phyloP scores from a whole-genome alignment of 2,329 filamentous ascomycete genomes.

The Pseudohalonectria lignicola region DNA sequence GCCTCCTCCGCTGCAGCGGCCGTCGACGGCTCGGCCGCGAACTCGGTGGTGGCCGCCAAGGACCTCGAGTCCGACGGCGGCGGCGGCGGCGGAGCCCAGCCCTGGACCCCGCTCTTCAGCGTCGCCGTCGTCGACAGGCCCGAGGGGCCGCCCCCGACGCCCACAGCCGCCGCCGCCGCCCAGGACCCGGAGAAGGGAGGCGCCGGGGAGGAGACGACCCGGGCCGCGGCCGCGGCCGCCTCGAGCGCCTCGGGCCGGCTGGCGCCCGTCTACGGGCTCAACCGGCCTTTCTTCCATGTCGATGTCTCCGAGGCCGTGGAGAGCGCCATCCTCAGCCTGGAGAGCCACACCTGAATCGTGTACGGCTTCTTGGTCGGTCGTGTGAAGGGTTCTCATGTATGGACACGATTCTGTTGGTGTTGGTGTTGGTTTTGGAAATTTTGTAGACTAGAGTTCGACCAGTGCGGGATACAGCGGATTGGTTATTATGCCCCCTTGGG shows the following conservation, averaged over 20 bases:
- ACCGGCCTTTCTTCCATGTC: slow-evolving; percentile 36
- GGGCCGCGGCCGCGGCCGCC: neutral
- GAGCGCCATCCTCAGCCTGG: slow-evolving; percentile 13
- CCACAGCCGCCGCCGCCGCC: too few species aligned
- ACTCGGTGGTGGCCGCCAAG: neutral
- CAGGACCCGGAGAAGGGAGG: neutral
- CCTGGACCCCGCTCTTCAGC: slow-evolving; percentile 2
- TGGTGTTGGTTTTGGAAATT: too few species aligned
- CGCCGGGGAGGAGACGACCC: neutral
- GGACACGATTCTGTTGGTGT: too few species aligned
- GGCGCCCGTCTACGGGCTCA: slow-evolving; percentile 24
- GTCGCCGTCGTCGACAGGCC: neutral
- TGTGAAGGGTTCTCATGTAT: too few species aligned
- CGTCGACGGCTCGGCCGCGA: neutral
- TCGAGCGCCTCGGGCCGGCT: slow-evolving; percentile 4
- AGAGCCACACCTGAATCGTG: neutral
- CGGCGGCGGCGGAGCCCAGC: neutral
- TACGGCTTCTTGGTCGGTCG: too few species aligned
- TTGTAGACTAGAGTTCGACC: too few species aligned
- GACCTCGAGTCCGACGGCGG: slow-evolving; percentile 1
- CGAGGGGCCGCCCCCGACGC: neutral
- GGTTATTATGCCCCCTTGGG: too few species aligned
- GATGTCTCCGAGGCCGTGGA: slow-evolving; percentile 31
- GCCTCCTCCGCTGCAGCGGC: neutral
- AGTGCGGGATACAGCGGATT: too few species aligned